These are phyloP conservation scores for Tricholomella constricta DNA, from an alignment of 768 basidiomycete species.

Conservation along the genomic window DNA sequence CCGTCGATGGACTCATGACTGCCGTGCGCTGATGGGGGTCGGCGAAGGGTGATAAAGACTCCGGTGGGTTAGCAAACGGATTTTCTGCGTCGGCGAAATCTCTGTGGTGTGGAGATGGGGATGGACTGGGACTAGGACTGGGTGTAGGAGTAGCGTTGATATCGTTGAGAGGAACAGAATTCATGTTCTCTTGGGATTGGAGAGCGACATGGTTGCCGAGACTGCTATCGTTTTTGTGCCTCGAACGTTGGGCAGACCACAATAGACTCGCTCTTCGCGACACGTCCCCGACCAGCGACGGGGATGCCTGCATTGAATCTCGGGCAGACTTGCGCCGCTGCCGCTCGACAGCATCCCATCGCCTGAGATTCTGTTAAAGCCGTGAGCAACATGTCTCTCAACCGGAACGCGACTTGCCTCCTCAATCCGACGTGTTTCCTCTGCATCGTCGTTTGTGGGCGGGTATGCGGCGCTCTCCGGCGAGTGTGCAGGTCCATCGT, in stretches of 20 bases:
- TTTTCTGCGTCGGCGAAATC: constrained; percentile 33
- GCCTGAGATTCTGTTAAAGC: constrained; percentile 61
- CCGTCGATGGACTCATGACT: constrained; percentile 25
- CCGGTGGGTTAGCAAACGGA: constrained; percentile 52
- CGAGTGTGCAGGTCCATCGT: constrained; percentile 15
- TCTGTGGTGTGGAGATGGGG: constrained; percentile 37
- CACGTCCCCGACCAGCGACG: constrained; percentile 59
- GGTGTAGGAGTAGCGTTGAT: constrained; percentile 43
- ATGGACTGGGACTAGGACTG: constrained; percentile 16
- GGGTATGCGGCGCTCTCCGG: constrained; percentile 49
- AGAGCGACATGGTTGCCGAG: constrained; percentile 48
- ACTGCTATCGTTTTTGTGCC: constrained; percentile 31
- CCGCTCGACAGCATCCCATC: constrained; percentile 79
- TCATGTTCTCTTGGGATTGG: constrained; percentile 52
- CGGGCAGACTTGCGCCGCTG: constrained; percentile 74
- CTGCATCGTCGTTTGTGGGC: constrained; percentile 63
- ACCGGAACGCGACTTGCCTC: constrained; percentile 50
- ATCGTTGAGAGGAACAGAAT: constrained; percentile 56
- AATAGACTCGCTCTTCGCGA: constrained; percentile 61
- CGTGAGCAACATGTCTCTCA: constrained; percentile 8
- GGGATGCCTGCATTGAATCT: constrained; percentile 42
- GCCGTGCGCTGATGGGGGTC: constrained; percentile 33
- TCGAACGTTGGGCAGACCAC: constrained; percentile 46
- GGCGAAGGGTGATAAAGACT: constrained; percentile 51
- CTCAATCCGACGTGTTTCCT: constrained; percentile 68